phyloP scores from a whole-genome alignment of 139 green algal species.

The Pycnococcus provasolii region DNA sequence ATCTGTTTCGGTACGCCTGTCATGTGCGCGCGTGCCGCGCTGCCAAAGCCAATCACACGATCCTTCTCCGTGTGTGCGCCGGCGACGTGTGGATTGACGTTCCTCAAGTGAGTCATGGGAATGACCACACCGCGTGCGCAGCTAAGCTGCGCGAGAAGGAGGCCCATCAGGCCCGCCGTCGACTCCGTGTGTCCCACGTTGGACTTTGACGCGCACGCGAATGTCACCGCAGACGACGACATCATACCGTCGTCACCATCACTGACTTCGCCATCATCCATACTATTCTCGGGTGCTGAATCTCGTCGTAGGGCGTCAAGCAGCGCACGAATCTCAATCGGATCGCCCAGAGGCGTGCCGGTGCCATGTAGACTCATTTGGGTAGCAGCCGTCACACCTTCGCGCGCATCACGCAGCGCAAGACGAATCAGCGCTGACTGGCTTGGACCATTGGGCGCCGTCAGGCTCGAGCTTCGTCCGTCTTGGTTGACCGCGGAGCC shows the following conservation, averaged over 20 bases:
- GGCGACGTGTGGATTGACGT: constrained; percentile 51
- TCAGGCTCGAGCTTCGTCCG: constrained; percentile 64
- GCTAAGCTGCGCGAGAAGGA: constrained; percentile 35
- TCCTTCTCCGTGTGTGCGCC: no score
- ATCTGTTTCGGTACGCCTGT: no score
- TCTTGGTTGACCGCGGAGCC: constrained; percentile 61
- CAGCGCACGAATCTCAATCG: constrained; percentile 71
- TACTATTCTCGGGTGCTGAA: no score
- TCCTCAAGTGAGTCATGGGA: constrained; percentile 27
- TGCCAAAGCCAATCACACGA: no score
- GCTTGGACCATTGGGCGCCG: constrained; percentile 68
- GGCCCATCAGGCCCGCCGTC: constrained; percentile 59
- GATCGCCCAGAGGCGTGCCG: constrained; percentile 67
- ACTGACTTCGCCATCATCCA: no score
- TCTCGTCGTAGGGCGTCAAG: constrained; percentile 23
- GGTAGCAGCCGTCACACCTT: background rate
- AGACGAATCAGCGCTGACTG: constrained; percentile 59
- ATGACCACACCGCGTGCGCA: no score
- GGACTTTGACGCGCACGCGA: constrained; percentile 42
- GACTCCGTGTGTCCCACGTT: constrained; percentile 71
- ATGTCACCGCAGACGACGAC: no score
- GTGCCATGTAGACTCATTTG: constrained; percentile 68
- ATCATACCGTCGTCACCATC: no score
- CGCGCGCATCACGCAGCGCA: constrained; percentile 36
- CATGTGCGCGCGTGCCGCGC: no score